A percentile compares a stretch with the other conserved stretches of the same genome.
These are phyloP conservation scores for Dissophora globulifera DNA, from an alignment of 192 early-diverging fungal genomes.

Conservation along the genomic window DNA sequence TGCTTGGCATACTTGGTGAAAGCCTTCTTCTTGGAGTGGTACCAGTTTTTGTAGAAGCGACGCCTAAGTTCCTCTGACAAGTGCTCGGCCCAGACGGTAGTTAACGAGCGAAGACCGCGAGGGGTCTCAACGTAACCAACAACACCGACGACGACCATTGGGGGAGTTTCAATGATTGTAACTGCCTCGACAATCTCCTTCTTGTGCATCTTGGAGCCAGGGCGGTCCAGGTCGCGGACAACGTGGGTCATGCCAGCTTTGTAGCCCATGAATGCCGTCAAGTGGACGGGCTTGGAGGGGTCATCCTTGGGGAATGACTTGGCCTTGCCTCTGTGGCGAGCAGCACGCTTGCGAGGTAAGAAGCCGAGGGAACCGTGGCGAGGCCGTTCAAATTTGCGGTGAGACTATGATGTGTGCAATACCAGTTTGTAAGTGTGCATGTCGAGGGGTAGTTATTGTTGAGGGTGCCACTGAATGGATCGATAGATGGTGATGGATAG, in stretches of 20 bases:
- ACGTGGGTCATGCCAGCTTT: slow-evolving; percentile 99
- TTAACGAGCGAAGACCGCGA: slow-evolving; percentile 95
- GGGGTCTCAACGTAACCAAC: slow-evolving; percentile 99
- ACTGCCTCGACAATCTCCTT: slow-evolving; percentile 99
- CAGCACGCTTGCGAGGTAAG: slow-evolving; percentile 90
- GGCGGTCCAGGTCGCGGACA: slow-evolving; percentile 99
- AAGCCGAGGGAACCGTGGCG: slow-evolving; percentile 89
- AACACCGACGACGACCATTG: slow-evolving; percentile 97
- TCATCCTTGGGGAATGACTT: slow-evolving; percentile 99
- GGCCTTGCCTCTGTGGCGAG: slow-evolving; percentile 92
- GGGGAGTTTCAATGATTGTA: slow-evolving; percentile 97
- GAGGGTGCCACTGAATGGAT: too few relatives aligned
- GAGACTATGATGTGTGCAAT: slow-evolving; percentile 58
- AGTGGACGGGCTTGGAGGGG: slow-evolving; percentile 91
- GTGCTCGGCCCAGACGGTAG: slow-evolving; percentile 99
- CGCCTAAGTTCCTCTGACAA: slow-evolving; percentile 96
- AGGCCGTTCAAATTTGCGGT: slow-evolving; percentile 98
- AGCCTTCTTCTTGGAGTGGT: slow-evolving; percentile 99
- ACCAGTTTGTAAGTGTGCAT: too few relatives aligned
- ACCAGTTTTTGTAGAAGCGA: slow-evolving; percentile 99
- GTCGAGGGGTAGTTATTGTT: too few relatives aligned
- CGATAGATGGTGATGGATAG: too few relatives aligned
- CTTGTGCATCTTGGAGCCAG: slow-evolving; percentile 99
- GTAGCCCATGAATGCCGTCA: slow-evolving; percentile 99
- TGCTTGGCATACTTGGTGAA: slow-evolving; percentile 99